Base-by-base conservation (phyloP, 257 asterid species). In the Solanum habrochaites region DNA sequence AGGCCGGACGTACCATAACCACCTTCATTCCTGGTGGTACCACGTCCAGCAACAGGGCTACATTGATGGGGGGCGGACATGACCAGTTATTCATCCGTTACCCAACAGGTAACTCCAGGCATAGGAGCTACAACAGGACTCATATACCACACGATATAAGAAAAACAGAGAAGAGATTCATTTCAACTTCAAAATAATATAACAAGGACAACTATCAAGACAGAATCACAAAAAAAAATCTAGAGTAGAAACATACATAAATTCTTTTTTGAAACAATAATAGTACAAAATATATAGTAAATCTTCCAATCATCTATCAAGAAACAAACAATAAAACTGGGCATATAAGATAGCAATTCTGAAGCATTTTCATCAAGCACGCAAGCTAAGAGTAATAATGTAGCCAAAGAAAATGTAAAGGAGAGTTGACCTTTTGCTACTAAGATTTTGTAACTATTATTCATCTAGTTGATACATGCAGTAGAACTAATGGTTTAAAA, bases 101-200 rank as follows among this genome's bases (percentile, higher is more conserved):
- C 94, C 88, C 35, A 58, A 87, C 45, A 85, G 89, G 92, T 88
- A 78, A 92, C 89, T 83, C 94, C 95, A 75, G 94, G 93, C 72
- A 94, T 86, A 66, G 96, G 98, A 47, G 97, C 90, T 84, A 96
- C 98, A 86, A 97, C 99, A 88, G 98, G 96, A 89, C 99, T 95
- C 92, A 97, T 98, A 90, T 97, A 97, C 99, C 95, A 90, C 84
- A 78, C 27, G 84, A 78, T 14, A 78, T 25, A 78, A 78, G 10
- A 43, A 45, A 78, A 78, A 77, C 5, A 21, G 60, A 75, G 37
- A 42, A 42, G 32, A 15, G 15, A 78, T 4, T 45, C 27, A 8
- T 29, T 27, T 45, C 25, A 78, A 39, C 40, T 15, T 45, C 15
- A 18, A 43, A 14, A 15, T 43, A 45, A 43, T 78, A 64, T 45